phyloP scores from a whole-genome alignment of 345 rosid genomes.

The Aethionema arabicum region DNA sequence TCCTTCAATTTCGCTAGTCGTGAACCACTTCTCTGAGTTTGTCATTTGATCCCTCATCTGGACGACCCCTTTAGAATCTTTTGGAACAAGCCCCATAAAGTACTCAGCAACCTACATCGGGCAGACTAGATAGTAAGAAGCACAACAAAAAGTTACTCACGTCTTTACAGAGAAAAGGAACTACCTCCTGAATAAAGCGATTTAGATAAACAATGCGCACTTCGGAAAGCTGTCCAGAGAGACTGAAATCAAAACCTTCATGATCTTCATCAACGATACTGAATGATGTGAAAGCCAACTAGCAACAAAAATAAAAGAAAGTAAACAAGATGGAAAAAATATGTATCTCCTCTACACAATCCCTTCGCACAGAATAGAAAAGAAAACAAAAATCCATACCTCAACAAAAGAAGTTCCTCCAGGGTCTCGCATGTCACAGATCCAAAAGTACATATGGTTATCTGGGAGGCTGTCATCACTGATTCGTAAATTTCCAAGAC shows the following conservation, averaged over 20 bases:
- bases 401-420: conserved; percentile 97
- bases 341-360: not conserved
- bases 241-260: conserved; percentile 84
- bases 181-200: conserved; percentile 98
- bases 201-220: conserved; percentile 90
- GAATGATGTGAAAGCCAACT: conserved; percentile 88
- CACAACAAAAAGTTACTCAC: conserved; percentile 23
- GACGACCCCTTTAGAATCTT: conserved; percentile 58
- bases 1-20: conserved; percentile 86
- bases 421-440: conserved; percentile 97
- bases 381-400: conserved; percentile 42
- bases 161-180: conserved; percentile 24
- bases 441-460: conserved; percentile 86
- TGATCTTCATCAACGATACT: conserved; percentile 80
- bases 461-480: conserved; percentile 93
- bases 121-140: conserved; percentile 37
- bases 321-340: conserved; percentile 8
- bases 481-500: conserved; percentile 87
- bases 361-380: conserved; percentile 2
- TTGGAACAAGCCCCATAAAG: conserved; percentile 91
- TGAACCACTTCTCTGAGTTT: conserved; percentile 86
- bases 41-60: conserved; percentile 83
- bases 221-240: conserved; percentile 94
- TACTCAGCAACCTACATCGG: conserved; percentile 67
- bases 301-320: conserved; percentile 17